Percentiles rank a stretch among this genome's conserved stretches.
These are phyloP conservation scores for Exidia glandulosa DNA, from an alignment of 768 basidiomycete species.

Conservation along the genomic window DNA sequence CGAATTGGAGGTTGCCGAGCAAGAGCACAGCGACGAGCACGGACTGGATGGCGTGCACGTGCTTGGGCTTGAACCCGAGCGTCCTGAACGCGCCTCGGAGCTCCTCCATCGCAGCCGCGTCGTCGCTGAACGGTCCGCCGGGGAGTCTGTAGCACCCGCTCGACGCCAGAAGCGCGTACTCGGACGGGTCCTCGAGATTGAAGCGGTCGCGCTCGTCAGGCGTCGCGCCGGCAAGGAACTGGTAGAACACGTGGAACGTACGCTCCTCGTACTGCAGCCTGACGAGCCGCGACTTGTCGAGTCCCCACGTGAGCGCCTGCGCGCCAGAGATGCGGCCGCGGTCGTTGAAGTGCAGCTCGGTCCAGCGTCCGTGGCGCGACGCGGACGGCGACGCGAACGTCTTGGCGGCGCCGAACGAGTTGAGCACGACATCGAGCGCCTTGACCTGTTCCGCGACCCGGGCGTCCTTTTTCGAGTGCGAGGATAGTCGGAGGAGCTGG, in stretches of 20 bases:
- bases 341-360: slow-evolving; percentile 79
- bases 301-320: slow-evolving; percentile 68
- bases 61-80: slow-evolving; percentile 87
- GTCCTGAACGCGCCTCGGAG: slow-evolving; percentile 67
- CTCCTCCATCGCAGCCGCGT: slow-evolving; percentile 76
- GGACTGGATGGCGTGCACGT: slow-evolving; percentile 69
- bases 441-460: slow-evolving; percentile 66
- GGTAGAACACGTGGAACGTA: slow-evolving; percentile 86
- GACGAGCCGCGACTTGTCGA: slow-evolving; percentile 76
- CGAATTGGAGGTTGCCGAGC: slow-evolving; percentile 73
- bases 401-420: slow-evolving; percentile 88
- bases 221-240: slow-evolving; percentile 76
- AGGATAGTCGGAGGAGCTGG: slow-evolving; percentile 73
- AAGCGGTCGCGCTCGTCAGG: slow-evolving; percentile 68
- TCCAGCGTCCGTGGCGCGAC: slow-evolving; percentile 67
- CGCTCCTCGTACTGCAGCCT: slow-evolving; percentile 74
- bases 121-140: slow-evolving; percentile 77
- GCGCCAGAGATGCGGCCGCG: slow-evolving; percentile 67
- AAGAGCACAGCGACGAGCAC: slow-evolving; percentile 72
- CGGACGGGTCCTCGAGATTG: slow-evolving; percentile 77
- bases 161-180: slow-evolving; percentile 72
- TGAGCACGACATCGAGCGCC: slow-evolving; percentile 64
- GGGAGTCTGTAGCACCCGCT: slow-evolving; percentile 88
- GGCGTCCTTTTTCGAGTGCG: slow-evolving; percentile 66
- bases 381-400: slow-evolving; percentile 78